Evolutionary conservation across 2,329 filamentous ascomycete species (phyloP).

Genomic region (Claviceps fusiformis): DNA sequence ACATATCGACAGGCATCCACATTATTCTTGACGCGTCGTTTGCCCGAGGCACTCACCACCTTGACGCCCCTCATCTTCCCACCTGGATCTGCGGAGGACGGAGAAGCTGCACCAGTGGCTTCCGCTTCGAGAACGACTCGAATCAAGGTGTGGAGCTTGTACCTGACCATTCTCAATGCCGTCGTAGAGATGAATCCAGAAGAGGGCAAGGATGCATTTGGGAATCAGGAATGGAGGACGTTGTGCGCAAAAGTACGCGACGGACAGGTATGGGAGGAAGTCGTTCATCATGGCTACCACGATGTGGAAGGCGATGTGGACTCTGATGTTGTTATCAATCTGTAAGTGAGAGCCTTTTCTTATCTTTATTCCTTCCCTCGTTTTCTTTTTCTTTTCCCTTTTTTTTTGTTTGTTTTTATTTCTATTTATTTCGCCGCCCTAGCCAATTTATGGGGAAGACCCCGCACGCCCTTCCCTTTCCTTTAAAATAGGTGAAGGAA

Average conservation of each 20-base stretch:
- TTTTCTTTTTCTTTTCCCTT: too few species aligned
- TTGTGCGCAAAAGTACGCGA: constrained; percentile 76
- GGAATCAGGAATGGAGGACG: constrained; percentile 69
- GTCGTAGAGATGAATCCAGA: constrained; percentile 79
- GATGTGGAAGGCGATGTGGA: constrained; percentile 84
- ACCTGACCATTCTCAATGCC: constrained; percentile 83
- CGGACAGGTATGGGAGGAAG: constrained; percentile 88
- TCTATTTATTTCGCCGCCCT: too few species aligned
- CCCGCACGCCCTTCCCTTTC: too few species aligned
- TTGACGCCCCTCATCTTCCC: constrained; percentile 70
- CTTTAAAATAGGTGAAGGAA: not conserved
- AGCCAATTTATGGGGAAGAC: too few species aligned
- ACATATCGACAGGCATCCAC: constrained; percentile 90
- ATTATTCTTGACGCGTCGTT: constrained; percentile 82
- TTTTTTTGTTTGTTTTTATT: too few species aligned
- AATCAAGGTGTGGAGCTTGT: constrained; percentile 95
- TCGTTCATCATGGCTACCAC: constrained; percentile 75
- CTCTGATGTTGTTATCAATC: constrained; percentile 80
- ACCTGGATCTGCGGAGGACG: constrained; percentile 31
- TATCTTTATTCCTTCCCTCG: too few species aligned
- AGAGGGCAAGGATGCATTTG: constrained; percentile 81
- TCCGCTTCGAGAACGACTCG: constrained; percentile 68
- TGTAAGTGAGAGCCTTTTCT: constrained; percentile 42
- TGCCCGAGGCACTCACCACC: constrained; percentile 78
- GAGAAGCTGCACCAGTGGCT: constrained; percentile 59